Conservation (phyloP, 441 rosid genomes). For the Sinapis alba region DNA sequence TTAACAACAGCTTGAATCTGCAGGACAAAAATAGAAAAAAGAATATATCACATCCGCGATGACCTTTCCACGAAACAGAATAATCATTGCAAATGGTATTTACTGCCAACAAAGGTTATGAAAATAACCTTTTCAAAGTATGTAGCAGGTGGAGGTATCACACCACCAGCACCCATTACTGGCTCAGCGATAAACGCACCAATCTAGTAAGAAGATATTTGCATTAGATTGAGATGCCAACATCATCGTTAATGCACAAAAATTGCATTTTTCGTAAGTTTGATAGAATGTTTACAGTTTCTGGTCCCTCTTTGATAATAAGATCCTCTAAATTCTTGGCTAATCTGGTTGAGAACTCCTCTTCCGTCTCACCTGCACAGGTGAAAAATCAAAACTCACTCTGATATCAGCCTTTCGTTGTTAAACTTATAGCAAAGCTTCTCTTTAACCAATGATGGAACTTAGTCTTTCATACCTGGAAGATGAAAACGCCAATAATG, state of each 20-base stretch:
- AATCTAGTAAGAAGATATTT: conserved; percentile 55
- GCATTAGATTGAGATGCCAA: conserved; percentile 30
- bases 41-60: background rate
- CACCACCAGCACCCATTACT: conserved; percentile 99
- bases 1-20: conserved; percentile 91
- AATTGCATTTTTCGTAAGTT: background rate
- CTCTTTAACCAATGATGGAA: conserved; percentile 1
- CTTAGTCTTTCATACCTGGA: conserved; percentile 56
- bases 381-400: background rate
- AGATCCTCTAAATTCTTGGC: conserved; percentile 88
- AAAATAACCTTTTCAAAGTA: conserved; percentile 85
- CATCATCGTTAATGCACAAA: conserved; percentile 11
- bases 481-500: conserved; percentile 98
- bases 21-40: conserved; percentile 19
- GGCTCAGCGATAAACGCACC: conserved; percentile 99
- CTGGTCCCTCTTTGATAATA: conserved; percentile 96
- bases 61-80: background rate
- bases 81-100: conserved; percentile 1
- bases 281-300: conserved; percentile 57
- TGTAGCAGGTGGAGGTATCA: conserved; percentile 94
- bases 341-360: conserved; percentile 90
- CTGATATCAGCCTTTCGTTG: background rate
- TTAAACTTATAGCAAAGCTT: background rate
- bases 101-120: background rate
- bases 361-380: conserved; percentile 85